A percentile compares a stretch with the other conserved stretches of the same genome.
These are phyloP conservation scores for Diaporthe citrichinensis DNA, from an alignment of 2,329 filamentous ascomycete species.

Conservation along the genomic window DNA sequence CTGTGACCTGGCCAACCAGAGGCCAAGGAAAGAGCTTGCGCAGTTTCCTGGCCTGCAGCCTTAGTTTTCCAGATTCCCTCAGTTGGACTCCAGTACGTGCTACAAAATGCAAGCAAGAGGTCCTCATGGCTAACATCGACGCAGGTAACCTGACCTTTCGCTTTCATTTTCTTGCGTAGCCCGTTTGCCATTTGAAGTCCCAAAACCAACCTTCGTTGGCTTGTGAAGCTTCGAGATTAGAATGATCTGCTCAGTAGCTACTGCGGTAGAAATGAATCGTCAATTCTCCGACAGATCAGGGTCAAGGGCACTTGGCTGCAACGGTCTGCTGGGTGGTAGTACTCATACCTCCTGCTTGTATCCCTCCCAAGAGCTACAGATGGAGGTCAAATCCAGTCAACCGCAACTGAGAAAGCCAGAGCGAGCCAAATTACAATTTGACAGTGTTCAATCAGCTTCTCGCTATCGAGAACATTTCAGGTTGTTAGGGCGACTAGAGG, in stretches of 20 bases:
- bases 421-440: neutral
- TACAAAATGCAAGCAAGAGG: neutral
- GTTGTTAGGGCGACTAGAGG: neutral
- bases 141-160: neutral
- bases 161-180: neutral
- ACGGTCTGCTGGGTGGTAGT: too few relatives aligned
- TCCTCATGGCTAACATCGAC: neutral
- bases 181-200: neutral
- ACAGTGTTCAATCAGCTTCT: neutral
- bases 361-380: too few relatives aligned
- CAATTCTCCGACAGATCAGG: too few relatives aligned
- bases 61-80: neutral
- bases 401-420: too few relatives aligned
- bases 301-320: too few relatives aligned
- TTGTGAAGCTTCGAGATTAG: neutral
- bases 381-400: too few relatives aligned
- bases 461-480: neutral
- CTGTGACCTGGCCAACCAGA: constrained; percentile 2
- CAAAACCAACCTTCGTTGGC: neutral
- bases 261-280: too few relatives aligned
- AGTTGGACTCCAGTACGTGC: neutral
- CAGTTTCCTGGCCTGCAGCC: neutral
- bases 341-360: too few relatives aligned
- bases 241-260: neutral
- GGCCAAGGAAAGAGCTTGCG: neutral